phyloP scores from a whole-genome alignment of 805 yeast species.

The Brettanomyces custersianus region DNA sequence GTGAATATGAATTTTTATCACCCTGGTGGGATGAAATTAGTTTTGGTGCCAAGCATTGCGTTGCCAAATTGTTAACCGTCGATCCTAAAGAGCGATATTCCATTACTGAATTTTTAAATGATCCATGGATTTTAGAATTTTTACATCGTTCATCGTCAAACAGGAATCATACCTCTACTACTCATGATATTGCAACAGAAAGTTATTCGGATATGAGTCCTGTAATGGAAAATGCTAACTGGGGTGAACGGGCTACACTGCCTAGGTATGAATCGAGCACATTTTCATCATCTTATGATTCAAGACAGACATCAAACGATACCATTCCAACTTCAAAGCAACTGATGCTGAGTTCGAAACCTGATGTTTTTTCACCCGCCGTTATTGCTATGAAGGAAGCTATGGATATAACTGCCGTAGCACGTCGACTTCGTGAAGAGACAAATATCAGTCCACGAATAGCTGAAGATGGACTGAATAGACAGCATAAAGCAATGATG shows the following conservation, averaged over 20 bases:
- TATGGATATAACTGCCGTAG: constrained; percentile 53
- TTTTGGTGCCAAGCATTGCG: constrained; percentile 59
- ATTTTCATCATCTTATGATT: too few relatives aligned
- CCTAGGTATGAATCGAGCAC: constrained; percentile 1
- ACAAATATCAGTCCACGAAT: too few relatives aligned
- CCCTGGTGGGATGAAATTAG: constrained; percentile 92
- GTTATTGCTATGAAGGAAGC: constrained; percentile 53
- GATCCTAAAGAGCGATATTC: constrained; percentile 62
- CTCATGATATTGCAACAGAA: neutral
- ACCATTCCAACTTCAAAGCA: neutral
- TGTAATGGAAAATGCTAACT: neutral
- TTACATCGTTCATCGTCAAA: constrained; percentile 14
- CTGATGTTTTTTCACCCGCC: constrained; percentile 42
- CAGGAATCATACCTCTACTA: neutral
- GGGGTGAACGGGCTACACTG: neutral
- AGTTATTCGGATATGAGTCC: constrained; percentile 1
- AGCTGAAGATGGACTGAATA: too few relatives aligned
- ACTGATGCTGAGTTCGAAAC: constrained; percentile 1
- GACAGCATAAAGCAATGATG: neutral
- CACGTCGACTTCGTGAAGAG: constrained; percentile 51
- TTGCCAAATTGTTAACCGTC: constrained; percentile 57
- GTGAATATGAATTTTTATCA: constrained; percentile 63
- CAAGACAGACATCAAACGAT: too few relatives aligned
- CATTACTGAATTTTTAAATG: constrained; percentile 60
- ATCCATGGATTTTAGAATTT: constrained; percentile 60